Evolutionary conservation across 2,329 filamentous ascomycete species (phyloP).

Genomic region (Stachybotrys chartarum): DNA sequence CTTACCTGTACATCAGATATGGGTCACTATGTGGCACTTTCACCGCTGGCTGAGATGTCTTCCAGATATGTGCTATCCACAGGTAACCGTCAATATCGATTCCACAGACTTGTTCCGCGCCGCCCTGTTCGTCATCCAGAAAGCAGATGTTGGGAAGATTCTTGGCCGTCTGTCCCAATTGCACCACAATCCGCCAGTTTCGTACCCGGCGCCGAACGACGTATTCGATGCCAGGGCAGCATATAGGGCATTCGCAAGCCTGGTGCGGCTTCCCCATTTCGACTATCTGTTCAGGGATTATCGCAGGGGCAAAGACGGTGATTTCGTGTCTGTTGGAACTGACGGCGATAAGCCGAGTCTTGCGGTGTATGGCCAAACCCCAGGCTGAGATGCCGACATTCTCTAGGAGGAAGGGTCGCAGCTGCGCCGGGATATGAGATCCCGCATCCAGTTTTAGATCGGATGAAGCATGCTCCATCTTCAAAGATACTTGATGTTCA

Average conservation of each 20-base stretch:
- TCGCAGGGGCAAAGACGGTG: slow-evolving; percentile 44
- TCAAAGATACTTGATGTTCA: slow-evolving; percentile 32
- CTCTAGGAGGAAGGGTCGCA: slow-evolving; percentile 59
- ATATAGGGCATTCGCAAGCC: slow-evolving; percentile 5
- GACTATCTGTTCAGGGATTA: slow-evolving; percentile 9
- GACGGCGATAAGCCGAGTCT: slow-evolving; percentile 79
- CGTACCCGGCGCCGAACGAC: slow-evolving; percentile 32
- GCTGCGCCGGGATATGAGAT: background rate
- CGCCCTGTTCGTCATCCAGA: slow-evolving; percentile 34
- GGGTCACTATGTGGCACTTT: slow-evolving; percentile 10
- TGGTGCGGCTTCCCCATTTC: slow-evolving; percentile 1
- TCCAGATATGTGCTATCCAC: slow-evolving; percentile 49
- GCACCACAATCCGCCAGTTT: slow-evolving; percentile 43
- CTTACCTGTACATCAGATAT: too few species aligned
- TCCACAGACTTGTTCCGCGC: slow-evolving; percentile 42
- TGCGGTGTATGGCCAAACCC: slow-evolving; percentile 76
- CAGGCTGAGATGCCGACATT: slow-evolving; percentile 77
- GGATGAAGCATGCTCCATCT: slow-evolving; percentile 1
- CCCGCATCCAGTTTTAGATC: too few species aligned
- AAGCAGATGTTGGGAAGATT: slow-evolving; percentile 51
- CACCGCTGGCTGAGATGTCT: slow-evolving; percentile 16
- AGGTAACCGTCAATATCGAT: slow-evolving; percentile 41
- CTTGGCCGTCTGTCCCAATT: slow-evolving; percentile 26
- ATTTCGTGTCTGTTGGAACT: slow-evolving; percentile 63
- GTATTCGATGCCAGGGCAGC: slow-evolving; percentile 13